Evolutionary conservation across 2,329 filamentous ascomycete genomes (phyloP).

Genomic region (Plectosphaerella sp.): DNA sequence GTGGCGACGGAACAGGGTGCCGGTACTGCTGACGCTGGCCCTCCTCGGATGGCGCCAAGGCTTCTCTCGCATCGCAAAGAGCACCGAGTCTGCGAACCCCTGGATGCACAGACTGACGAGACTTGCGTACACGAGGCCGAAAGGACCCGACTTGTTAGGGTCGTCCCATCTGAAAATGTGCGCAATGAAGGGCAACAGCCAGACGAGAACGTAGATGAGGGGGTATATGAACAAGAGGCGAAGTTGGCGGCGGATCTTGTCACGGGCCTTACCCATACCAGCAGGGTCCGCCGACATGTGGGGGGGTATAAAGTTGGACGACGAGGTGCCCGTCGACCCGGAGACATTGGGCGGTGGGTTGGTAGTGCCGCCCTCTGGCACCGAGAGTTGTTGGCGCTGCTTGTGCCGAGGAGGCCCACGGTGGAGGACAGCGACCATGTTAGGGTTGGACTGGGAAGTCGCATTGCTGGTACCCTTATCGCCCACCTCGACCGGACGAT

Average conservation of each 20-base stretch:
- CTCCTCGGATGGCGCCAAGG: conserved; percentile 54
- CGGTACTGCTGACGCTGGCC: neutral
- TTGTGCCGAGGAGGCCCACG: neutral
- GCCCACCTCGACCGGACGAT: neutral
- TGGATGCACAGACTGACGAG: conserved; percentile 59
- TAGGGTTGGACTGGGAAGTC: neutral
- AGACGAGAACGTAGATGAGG: conserved; percentile 65
- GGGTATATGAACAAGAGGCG: conserved; percentile 74
- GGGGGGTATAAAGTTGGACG: neutral
- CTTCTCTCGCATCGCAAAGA: conserved; percentile 67
- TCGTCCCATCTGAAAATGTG: conserved; percentile 57
- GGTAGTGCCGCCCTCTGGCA: neutral
- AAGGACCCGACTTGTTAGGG: conserved; percentile 30
- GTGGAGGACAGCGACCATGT: neutral
- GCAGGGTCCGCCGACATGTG: conserved; percentile 5
- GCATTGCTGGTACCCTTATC: neutral
- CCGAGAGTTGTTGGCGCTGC: neutral
- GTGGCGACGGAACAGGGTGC: neutral
- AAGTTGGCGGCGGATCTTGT: conserved; percentile 62
- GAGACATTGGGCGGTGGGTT: neutral
- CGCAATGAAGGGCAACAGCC: conserved; percentile 65
- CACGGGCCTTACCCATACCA: conserved; percentile 34
- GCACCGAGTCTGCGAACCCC: conserved; percentile 61
- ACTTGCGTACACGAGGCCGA: conserved; percentile 48
- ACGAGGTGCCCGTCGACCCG: neutral